Evolutionary conservation across 441 rosid genomes (phyloP).

Genomic region (Flueggea neowawraea): DNA sequence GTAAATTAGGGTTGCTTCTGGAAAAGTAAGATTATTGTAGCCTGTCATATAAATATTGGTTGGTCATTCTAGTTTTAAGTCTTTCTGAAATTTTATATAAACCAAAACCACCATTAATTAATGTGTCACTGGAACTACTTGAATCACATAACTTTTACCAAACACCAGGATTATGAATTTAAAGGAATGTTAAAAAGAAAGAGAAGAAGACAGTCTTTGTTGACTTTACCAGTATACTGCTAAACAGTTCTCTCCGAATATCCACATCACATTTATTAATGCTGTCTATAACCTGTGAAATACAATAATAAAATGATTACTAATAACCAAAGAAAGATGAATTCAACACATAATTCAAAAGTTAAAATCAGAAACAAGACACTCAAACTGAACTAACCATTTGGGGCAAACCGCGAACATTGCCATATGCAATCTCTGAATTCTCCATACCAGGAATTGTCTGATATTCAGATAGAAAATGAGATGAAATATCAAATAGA

Average conservation of each 20-base stretch:
- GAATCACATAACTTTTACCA: background rate
- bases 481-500: slow-evolving; percentile 1
- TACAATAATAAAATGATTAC: background rate
- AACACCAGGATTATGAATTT: background rate
- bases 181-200: background rate
- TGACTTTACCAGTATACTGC: slow-evolving; percentile 84
- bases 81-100: too few species aligned
- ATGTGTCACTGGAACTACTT: too few species aligned
- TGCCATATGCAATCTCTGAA: slow-evolving; percentile 53
- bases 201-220: background rate
- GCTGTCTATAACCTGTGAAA: slow-evolving; percentile 88
- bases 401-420: slow-evolving; percentile 86
- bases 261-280: slow-evolving; percentile 95
- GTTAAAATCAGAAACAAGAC: too few species aligned
- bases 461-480: slow-evolving; percentile 33
- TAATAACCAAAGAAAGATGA: background rate
- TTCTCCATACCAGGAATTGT: slow-evolving; percentile 95
- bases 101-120: too few species aligned
- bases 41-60: too few species aligned
- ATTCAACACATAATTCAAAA: background rate
- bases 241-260: slow-evolving; percentile 90
- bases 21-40: too few species aligned
- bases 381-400: slow-evolving; percentile 51
- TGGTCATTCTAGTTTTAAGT: too few species aligned
- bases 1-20: too few species aligned